Base-by-base conservation (phyloP, 148 eudicot genomes). In the Rhododendron vialii region DNA sequence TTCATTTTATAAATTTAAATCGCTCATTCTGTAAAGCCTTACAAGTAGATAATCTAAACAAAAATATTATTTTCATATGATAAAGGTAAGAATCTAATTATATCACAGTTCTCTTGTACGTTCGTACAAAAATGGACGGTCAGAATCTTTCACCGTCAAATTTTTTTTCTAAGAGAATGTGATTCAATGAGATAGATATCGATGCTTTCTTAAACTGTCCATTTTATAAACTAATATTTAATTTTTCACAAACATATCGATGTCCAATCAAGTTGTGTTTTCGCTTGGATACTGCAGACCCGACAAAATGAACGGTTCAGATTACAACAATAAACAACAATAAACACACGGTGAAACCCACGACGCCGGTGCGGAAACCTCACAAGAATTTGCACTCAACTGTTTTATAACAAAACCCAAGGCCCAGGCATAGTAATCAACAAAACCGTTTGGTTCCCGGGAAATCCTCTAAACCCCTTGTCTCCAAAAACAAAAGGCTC, bases 381-480 rank as follows among this genome's bases (percentile, higher is more conserved):
- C 55, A 11, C 14, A 50, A 50, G 55, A 51, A 51, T 18, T 55
- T 55, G 7, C 22, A 55, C 61, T 55, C 61, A 55, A 55, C 20
- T 55, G 55, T 51, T 61, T 22, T 61, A 22, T 61, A 59, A 59
- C 65, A 59, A 14, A 55, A 6, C 20, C 61, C 61, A 55, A 55
- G 20, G 71, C 71, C 35, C 26, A 12, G 10, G 30, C 18, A 71
- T 28, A 9, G 1, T 10, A 71, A 28, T 30, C 57, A 45, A n/a
- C 22, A 78, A 45, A 45, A n/a, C 57, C 47, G 69, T 81, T 86
- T 85, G 45, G 85, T 85, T 84, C 88, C 92, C 92, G 92, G 86
- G 91, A 88, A 91, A 88, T 75, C 53, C 91, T 91, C 92, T 38
- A 43, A 71, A 53, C 88, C 90, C 43, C 53, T 28, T 26, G 82